Percentiles rank a stretch among this genome's conserved stretches.
phyloP scores from a whole-genome alignment of 371 early-diverging fungal genomes.

The Mortierella sp. region DNA sequence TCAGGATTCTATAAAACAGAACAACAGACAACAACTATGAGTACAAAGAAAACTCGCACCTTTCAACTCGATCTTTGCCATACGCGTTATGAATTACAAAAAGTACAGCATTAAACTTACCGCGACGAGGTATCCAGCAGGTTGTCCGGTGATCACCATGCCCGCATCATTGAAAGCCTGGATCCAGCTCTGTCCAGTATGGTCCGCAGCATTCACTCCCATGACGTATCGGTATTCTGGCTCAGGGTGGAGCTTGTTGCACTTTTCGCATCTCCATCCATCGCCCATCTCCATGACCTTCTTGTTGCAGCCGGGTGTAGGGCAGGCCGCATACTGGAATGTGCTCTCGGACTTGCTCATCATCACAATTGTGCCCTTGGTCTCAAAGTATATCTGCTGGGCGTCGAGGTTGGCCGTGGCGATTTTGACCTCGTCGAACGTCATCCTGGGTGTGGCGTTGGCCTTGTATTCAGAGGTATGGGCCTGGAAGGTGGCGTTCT shows the following conservation, averaged over 20 bases:
- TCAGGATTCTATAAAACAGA: conserved; percentile 49
- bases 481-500: conserved; percentile 54
- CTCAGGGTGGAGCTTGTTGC: conserved; percentile 71
- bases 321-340: conserved; percentile 87
- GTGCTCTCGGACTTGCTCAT: conserved; percentile 48
- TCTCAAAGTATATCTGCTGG: conserved; percentile 32
- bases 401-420: conserved; percentile 73
- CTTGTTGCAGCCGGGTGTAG: conserved; percentile 86
- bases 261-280: conserved; percentile 97
- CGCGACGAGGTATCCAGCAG: conserved; percentile 78
- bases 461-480: conserved; percentile 57
- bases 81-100: not conserved
- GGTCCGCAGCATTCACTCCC: conserved; percentile 79
- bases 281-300: conserved; percentile 79
- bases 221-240: conserved; percentile 90
- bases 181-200: conserved; percentile 86
- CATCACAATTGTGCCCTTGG: conserved; percentile 50
- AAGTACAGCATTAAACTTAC: conserved; percentile 5
- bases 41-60: not conserved
- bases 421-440: conserved; percentile 75
- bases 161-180: conserved; percentile 91
- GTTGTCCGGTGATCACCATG: conserved; percentile 71
- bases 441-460: conserved; percentile 62
- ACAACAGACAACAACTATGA: not conserved
- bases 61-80: not conserved